These are phyloP conservation scores for Nosema muscidifuracis DNA, from an alignment of 371 early-diverging fungal genomes.

Conservation along the genomic window DNA sequence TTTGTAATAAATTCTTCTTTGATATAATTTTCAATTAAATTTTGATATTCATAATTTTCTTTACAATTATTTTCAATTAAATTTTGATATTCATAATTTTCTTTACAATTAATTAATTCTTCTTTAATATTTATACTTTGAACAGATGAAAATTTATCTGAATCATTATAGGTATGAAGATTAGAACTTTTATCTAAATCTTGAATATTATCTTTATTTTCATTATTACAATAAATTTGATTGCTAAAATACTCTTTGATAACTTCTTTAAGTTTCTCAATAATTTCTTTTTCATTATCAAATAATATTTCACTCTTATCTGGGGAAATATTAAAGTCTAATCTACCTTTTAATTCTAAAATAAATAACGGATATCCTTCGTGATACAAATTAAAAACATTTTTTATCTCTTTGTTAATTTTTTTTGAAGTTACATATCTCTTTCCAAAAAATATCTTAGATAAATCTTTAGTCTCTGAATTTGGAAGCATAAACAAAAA, in stretches of 20 bases:
- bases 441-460: slow-evolving; percentile 27
- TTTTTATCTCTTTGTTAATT: slow-evolving; percentile 32
- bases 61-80: too few relatives aligned
- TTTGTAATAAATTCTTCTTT: too few relatives aligned
- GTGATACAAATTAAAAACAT: slow-evolving; percentile 11
- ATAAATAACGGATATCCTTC: slow-evolving; percentile 40
- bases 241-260: slow-evolving; percentile 20
- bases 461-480: not conserved
- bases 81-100: too few relatives aligned
- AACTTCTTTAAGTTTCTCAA: slow-evolving; percentile 23
- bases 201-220: not conserved
- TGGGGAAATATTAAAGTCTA: slow-evolving; percentile 48
- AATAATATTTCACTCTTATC: slow-evolving; percentile 51
- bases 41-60: too few relatives aligned
- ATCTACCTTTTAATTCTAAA: slow-evolving; percentile 28
- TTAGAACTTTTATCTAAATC: too few relatives aligned
- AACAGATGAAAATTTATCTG: too few relatives aligned
- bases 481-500: slow-evolving; percentile 36
- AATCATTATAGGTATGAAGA: too few relatives aligned
- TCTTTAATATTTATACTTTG: too few relatives aligned
- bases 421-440: slow-evolving; percentile 25
- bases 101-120: too few relatives aligned
- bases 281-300: slow-evolving; percentile 24
- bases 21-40: too few relatives aligned
- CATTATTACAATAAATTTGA: not conserved